These are phyloP conservation scores for Candida taoyuanica DNA, from an alignment of 805 yeast species.

Conservation along the genomic window DNA sequence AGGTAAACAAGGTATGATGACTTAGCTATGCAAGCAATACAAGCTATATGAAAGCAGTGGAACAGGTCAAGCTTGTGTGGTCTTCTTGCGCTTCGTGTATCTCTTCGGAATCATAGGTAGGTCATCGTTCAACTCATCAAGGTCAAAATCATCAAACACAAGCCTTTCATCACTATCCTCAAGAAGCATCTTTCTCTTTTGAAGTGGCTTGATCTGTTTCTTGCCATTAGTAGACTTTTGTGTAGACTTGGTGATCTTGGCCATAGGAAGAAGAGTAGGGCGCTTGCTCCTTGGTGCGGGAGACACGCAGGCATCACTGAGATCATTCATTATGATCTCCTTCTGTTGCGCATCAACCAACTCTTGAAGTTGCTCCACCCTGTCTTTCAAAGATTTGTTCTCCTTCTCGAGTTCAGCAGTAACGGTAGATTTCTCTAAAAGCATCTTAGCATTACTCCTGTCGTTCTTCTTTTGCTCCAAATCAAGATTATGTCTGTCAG, in stretches of 20 bases:
- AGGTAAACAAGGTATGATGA: conserved; percentile 30
- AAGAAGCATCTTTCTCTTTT: conserved; percentile 28
- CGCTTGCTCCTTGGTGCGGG: neutral
- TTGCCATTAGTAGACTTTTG: neutral
- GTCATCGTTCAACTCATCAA: conserved; percentile 13
- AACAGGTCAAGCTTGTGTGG: conserved; percentile 9
- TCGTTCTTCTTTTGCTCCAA: conserved; percentile 21
- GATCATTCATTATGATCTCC: no score
- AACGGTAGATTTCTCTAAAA: conserved; percentile 2
- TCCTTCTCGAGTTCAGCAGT: conserved; percentile 4
- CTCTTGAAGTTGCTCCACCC: conserved; percentile 6
- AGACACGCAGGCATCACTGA: no score
- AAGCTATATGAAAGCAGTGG: neutral
- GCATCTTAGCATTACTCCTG: neutral
- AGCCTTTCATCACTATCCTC: conserved; percentile 24
- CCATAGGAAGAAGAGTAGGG: neutral
- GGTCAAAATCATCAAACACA: conserved; percentile 23
- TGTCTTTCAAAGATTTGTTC: conserved; percentile 5
- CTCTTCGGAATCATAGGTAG: conserved; percentile 17
- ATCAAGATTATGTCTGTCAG: neutral
- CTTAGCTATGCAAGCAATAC: neutral
- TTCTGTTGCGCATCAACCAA: neutral
- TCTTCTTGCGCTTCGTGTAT: conserved; percentile 21
- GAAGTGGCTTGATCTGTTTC: neutral
- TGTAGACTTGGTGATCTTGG: neutral